Conservation (phyloP, 176 grass and related monocot genomes). For the Aegilops tauschii region DNA sequence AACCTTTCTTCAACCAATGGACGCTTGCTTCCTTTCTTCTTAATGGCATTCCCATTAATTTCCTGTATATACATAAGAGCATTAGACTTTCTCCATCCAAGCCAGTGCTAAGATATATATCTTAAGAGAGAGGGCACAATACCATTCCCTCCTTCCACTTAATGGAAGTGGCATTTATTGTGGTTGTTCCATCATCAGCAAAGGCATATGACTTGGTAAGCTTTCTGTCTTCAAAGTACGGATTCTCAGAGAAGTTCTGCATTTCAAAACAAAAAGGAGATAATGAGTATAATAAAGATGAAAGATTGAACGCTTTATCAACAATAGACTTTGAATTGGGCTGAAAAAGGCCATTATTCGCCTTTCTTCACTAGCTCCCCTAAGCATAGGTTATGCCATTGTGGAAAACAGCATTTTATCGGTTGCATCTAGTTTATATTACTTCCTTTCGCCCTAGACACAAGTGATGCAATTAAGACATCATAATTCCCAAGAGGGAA, state of each 20-base stretch:
- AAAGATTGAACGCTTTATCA: not conserved
- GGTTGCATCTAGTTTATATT: not conserved
- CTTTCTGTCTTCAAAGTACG: constrained; percentile 77
- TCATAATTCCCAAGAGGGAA: not conserved
- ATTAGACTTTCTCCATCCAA: constrained; percentile 33
- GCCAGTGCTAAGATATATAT: not conserved
- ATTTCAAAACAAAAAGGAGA: constrained; percentile 24
- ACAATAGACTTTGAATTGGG: not conserved
- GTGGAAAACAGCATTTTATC: not conserved
- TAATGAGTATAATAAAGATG: not conserved
- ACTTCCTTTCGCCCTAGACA: not conserved
- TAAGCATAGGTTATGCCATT: not conserved
- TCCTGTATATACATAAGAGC: constrained; percentile 46
- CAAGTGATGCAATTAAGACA: constrained; percentile 12
- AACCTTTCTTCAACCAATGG: constrained; percentile 91
- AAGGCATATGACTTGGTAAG: constrained; percentile 87
- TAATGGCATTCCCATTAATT: constrained; percentile 56
- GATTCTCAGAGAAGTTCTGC: constrained; percentile 86
- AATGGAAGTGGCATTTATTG: constrained; percentile 69
- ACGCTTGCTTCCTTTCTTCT: constrained; percentile 78
- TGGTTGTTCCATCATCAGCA: constrained; percentile 80
- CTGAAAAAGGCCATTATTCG: not conserved
- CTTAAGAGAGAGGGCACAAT: constrained; percentile 17
- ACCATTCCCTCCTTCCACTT: constrained; percentile 99
- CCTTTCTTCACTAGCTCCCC: not conserved